A percentile compares a stretch with the other conserved stretches of the same genome.
phyloP scores from a whole-genome alignment of 2,329 filamentous ascomycete genomes.

The Clathrospora elynae region DNA sequence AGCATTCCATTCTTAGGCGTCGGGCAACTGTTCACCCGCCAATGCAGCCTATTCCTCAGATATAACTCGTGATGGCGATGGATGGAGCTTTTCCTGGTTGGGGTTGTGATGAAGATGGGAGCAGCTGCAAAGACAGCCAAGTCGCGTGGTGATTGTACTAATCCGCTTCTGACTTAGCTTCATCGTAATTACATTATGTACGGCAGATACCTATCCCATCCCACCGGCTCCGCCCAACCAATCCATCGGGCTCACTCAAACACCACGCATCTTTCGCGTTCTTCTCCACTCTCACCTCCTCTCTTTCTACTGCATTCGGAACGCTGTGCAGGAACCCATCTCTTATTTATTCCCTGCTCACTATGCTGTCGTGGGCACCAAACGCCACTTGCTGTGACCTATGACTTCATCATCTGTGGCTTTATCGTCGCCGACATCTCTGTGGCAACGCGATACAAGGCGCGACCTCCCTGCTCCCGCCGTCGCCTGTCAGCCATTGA shows the following conservation, averaged over 20 bases:
- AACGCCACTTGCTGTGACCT: slow-evolving; percentile 19
- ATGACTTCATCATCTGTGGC: slow-evolving; percentile 17
- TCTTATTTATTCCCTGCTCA: slow-evolving; percentile 20
- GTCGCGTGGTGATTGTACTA: too few species aligned
- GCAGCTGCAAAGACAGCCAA: not conserved
- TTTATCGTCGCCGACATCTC: slow-evolving; percentile 24
- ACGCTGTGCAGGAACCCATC: slow-evolving; percentile 15
- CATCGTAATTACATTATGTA: slow-evolving; percentile 17
- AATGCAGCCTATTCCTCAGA: too few species aligned
- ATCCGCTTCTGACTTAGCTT: too few species aligned
- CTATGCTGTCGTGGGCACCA: slow-evolving; percentile 7
- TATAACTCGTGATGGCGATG: slow-evolving; percentile 1
- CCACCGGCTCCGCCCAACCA: too few species aligned
- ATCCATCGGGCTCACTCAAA: too few species aligned
- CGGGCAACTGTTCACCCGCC: too few species aligned
- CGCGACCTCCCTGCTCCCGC: slow-evolving; percentile 8
- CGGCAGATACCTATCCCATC: slow-evolving; percentile 5
- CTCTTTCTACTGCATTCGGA: slow-evolving; percentile 13
- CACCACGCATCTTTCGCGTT: slow-evolving; percentile 11
- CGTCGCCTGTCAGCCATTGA: slow-evolving; percentile 5
- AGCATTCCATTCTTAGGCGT: not conserved
- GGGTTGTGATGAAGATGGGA: slow-evolving; percentile 4
- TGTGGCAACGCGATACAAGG: slow-evolving; percentile 9
- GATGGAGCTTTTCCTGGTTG: slow-evolving; percentile 1
- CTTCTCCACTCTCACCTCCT: slow-evolving; percentile 5